Evolutionary conservation across 225 moss, liverwort and hornwort genomes (phyloP).

Genomic region (Sphagnum contortum): DNA sequence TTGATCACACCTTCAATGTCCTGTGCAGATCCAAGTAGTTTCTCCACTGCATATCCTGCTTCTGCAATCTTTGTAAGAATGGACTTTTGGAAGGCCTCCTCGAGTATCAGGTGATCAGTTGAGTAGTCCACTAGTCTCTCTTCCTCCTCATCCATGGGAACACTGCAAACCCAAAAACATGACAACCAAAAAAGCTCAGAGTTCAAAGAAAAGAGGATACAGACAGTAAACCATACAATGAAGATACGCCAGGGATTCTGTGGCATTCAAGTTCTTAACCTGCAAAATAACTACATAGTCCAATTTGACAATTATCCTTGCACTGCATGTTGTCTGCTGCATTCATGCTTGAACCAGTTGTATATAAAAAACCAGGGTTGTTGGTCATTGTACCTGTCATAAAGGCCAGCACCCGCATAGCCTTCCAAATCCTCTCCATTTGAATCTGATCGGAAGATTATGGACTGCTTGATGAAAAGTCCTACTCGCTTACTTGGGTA

Average conservation of each 20-base stretch:
- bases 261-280: no score
- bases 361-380: no score
- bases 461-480: constrained; percentile 78
- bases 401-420: constrained; percentile 93
- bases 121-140: constrained; percentile 89
- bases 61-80: constrained; percentile 74
- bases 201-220: no score
- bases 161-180: constrained; percentile 33
- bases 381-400: constrained; percentile 56
- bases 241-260: no score
- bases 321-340: no score
- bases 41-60: constrained; percentile 72
- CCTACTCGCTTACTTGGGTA: constrained; percentile 88
- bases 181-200: no score
- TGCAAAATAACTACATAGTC: no score
- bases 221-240: no score
- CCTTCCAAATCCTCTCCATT: constrained; percentile 98
- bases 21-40: constrained; percentile 66
- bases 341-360: no score
- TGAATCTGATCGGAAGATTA: constrained; percentile 92
- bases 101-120: constrained; percentile 56
- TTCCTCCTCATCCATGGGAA: constrained; percentile 87
- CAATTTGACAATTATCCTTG: no score
- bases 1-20: constrained; percentile 94
- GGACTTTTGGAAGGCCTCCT: constrained; percentile 52